Base-by-base conservation (phyloP, 1,284 basidiomycete species). In the Malassezia nana region DNA sequence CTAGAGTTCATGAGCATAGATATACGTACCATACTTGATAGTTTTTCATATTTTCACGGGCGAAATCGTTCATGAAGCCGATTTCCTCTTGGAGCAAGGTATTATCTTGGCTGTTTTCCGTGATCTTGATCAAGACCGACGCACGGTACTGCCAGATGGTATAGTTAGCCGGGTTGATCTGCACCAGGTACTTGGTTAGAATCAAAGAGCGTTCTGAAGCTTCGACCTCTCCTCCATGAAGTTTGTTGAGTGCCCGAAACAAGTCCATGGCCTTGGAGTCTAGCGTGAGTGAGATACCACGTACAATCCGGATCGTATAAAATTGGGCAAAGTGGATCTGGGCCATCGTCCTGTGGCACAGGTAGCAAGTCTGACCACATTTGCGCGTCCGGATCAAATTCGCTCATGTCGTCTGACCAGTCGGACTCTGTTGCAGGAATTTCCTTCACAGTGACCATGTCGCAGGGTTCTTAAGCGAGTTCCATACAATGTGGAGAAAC, bases 121-220 rank as follows among this genome's bases (percentile, higher is more conserved):
- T 49, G 10, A 64, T 47, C 16, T 59, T 42, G 16, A 65, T 50
- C 5, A 73, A 52, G 18, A 72, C 60, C 40, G 60, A 46, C 0
- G 67, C 65, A 0, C 71, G 59, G 38, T 63, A 73, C 29, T 66
- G 61, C 71, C 71, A 73, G 1, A 72, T 47, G 29, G 56, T 58
- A 30, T 70, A 73, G 33, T 65, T 64, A 15, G 59, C 58, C 1
- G 69, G 64, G 38, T 71, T 70, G 41, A 71, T 50, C 18, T 52
- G 12, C 41, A 65, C 59, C 6, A 73, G 52, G 48, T 66, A 61
- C 31, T 62, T 45, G 0, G 71, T 73, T 6, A 73, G 59, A 0
- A 58, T 61, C 0, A 73, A 58, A 0, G 61, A 66, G 12, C 71
- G 58, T 0, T 59, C 44, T 3, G 57, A 60, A 1, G 59, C 51